A percentile compares a stretch with the other conserved stretches of the same genome.
phyloP scores from a whole-genome alignment of 139 green algal genomes.

The Zygnema cylindricum region DNA sequence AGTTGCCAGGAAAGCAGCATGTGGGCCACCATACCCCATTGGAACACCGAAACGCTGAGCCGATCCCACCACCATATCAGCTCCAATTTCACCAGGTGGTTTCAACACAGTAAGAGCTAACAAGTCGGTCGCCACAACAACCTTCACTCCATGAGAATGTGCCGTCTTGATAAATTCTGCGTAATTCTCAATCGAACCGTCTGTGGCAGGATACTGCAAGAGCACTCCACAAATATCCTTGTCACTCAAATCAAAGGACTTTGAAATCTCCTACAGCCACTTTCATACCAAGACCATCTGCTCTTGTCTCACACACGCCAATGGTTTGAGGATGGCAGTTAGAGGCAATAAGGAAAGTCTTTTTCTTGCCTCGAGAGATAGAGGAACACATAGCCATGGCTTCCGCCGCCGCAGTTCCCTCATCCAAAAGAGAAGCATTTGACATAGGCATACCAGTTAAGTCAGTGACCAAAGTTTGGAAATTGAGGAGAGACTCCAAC shows the following conservation, averaged over 20 bases:
- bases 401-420: constrained; percentile 96
- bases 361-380: constrained; percentile 94
- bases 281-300: constrained; percentile 92
- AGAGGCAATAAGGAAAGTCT: constrained; percentile 84
- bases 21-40: constrained; percentile 98
- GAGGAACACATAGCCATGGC: constrained; percentile 98
- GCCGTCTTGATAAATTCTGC: constrained; percentile 61
- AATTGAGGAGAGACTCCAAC: constrained; percentile 98
- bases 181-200: constrained; percentile 91
- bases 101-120: constrained; percentile 91
- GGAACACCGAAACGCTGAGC: constrained; percentile 96
- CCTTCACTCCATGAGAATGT: constrained; percentile 63
- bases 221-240: constrained; percentile 95
- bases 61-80: constrained; percentile 96
- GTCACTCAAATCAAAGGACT: constrained; percentile 69
- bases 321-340: constrained; percentile 99
- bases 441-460: constrained; percentile 89
- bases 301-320: constrained; percentile 89
- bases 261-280: constrained; percentile 73
- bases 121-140: constrained; percentile 88
- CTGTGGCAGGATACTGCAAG: constrained; percentile 96
- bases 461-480: constrained; percentile 97
- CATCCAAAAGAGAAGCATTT: constrained; percentile 96
- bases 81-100: constrained; percentile 95
- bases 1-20: constrained; percentile 97